These are phyloP conservation scores for Umbelopsis sp. DNA, from an alignment of 371 early-diverging fungal genomes.

Conservation along the genomic window DNA sequence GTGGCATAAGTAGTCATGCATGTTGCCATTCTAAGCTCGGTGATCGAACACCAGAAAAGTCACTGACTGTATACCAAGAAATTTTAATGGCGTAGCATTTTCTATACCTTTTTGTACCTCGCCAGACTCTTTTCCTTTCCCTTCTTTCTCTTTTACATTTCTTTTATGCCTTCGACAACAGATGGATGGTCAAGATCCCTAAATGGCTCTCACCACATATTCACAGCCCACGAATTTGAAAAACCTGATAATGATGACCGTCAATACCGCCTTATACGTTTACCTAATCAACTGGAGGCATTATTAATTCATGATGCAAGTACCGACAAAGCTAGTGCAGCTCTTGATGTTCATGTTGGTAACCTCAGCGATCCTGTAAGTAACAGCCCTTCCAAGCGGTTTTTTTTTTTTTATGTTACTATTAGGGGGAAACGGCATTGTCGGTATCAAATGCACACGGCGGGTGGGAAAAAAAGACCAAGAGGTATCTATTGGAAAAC, in stretches of 20 bases:
- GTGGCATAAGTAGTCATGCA: slow-evolving; percentile 12
- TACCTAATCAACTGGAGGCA: slow-evolving; percentile 78
- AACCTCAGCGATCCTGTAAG: slow-evolving; percentile 77
- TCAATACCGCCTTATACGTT: slow-evolving; percentile 71
- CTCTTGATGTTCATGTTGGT: slow-evolving; percentile 95
- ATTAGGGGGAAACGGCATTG: not conserved
- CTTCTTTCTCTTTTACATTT: not conserved
- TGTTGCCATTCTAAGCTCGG: slow-evolving; percentile 17
- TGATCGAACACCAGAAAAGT: slow-evolving; percentile 13
- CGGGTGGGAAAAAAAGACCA: slow-evolving; percentile 4
- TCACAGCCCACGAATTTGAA: slow-evolving; percentile 30
- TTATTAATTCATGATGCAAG: slow-evolving; percentile 81
- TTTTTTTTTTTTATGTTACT: too few species aligned
- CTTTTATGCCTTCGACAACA: not conserved
- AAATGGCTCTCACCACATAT: not conserved
- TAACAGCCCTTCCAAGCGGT: not conserved
- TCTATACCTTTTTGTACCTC: not conserved
- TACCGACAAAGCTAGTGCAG: slow-evolving; percentile 90
- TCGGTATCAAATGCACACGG: not conserved
- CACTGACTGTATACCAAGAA: slow-evolving; percentile 3
- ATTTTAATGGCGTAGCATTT: slow-evolving; percentile 16
- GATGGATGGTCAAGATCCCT: slow-evolving; percentile 15
- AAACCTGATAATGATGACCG: slow-evolving; percentile 73
- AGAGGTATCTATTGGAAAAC: not conserved
- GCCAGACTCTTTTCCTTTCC: not conserved